Evolutionary conservation across 495 filamentous ascomycete genomes (phyloP), one percentile per base, ranked within the genome.

Genomic region (Penicillium psychrofluorescens): DNA sequence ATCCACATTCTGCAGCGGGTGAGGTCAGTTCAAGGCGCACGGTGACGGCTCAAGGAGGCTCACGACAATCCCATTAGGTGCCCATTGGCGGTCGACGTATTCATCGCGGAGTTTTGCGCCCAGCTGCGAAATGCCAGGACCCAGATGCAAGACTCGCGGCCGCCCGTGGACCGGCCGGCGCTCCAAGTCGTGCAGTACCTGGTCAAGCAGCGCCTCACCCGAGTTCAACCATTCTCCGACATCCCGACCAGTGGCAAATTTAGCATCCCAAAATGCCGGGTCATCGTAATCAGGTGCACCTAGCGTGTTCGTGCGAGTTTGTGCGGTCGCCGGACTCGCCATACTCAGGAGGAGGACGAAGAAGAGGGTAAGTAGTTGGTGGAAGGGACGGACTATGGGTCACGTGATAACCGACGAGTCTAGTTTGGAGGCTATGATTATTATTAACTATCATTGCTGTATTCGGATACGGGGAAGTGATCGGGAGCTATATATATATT

Each of bases 151-250:
- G 16, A 62, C 61, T 16, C 54, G 60, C 11, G 65, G 65, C 0
- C 37, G 33, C 2, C 7, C 29, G 7, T 15, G 29, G 8, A 27
- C 36, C 10, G 37, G 13, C 9, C 46, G 53, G 7, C 32, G 29
- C 5, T 68, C 58, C 28, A 69, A 37, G 33, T 58, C 46, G 6
- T 56, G 44, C 43, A 69, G 15, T 6, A 58, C 58, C 1, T 51
- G 48, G 6, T 64, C 62, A 9, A 71, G 42, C 10, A 71, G 46
- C 9, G 44, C 43, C 29, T 69, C 58, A 34, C 68, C 68, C 6
- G 64, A 36, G 34, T 71, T 71, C 38, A 71, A 42, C 68, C 68
- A 71, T 52, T 71, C 68, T 12, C 68, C 66, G 8, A 67, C 59
- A 59, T 71, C 68, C 11, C 47, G 54, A 11, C 63, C 63, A n/a